Percentiles rank a stretch among this genome's conserved stretches.
phyloP scores from a whole-genome alignment of 139 green algal genomes.

The Bryopsis sp. region DNA sequence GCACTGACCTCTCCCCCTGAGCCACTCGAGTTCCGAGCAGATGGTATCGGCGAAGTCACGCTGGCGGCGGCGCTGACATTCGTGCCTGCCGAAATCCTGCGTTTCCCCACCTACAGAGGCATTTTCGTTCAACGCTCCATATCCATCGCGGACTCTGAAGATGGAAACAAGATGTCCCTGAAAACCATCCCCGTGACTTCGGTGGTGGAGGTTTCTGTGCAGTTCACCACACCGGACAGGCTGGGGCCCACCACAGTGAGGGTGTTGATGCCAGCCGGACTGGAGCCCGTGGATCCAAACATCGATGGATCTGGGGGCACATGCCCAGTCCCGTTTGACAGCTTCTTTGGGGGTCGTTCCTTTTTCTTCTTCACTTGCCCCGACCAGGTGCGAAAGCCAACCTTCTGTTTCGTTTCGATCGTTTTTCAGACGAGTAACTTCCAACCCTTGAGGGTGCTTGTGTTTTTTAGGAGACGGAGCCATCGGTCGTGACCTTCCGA shows the following conservation, averaged over 20 bases:
- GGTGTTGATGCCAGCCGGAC: conserved; percentile 42
- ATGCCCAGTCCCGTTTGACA: conserved; percentile 5
- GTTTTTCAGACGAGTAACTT: too few relatives aligned
- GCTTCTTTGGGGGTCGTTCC: background rate
- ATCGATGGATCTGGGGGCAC: conserved; percentile 1
- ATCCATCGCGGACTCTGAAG: conserved; percentile 24
- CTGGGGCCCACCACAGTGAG: background rate
- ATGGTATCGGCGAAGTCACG: conserved; percentile 28
- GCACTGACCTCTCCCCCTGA: background rate
- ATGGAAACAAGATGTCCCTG: conserved; percentile 28
- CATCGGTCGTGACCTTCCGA: conserved; percentile 31
- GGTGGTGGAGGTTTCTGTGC: conserved; percentile 33
- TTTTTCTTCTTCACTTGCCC: background rate
- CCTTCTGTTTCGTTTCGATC: too few relatives aligned
- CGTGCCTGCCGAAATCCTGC: conserved; percentile 34
- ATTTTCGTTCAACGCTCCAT: conserved; percentile 42
- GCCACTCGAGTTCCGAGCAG: conserved; percentile 1
- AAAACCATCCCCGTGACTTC: conserved; percentile 27
- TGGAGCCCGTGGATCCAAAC: conserved; percentile 52
- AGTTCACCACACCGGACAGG: background rate
- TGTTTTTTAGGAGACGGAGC: conserved; percentile 24
- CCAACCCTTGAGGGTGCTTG: background rate
- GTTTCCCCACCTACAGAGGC: conserved; percentile 49
- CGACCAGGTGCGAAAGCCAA: background rate
- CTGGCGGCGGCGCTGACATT: conserved; percentile 44